These are phyloP conservation scores for Blastomyces parvus DNA, from an alignment of 2,329 filamentous ascomycete genomes.

Conservation along the genomic window DNA sequence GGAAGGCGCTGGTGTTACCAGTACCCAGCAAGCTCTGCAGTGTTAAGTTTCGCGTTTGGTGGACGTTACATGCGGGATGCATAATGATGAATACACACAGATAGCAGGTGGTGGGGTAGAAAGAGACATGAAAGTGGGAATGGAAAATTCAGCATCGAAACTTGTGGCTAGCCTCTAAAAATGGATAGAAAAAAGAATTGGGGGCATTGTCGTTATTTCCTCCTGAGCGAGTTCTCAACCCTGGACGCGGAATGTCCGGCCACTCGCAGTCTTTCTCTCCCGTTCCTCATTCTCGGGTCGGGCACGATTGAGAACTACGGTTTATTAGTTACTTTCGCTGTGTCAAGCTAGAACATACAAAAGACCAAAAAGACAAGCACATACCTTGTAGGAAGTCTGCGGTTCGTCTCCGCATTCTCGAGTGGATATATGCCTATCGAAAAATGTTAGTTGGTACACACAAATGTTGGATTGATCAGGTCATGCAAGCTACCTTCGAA, in stretches of 20 bases:
- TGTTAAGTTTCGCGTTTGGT: neutral
- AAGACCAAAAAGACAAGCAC: neutral
- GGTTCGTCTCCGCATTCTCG: constrained; percentile 92
- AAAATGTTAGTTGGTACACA: constrained; percentile 3
- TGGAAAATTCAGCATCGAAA: neutral
- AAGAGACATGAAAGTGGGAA: neutral
- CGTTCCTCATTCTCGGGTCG: constrained; percentile 93
- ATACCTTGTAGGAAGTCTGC: constrained; percentile 95
- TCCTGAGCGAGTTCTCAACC: constrained; percentile 23
- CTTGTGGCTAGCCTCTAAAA: neutral
- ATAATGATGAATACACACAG: neutral
- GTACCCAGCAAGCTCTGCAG: neutral
- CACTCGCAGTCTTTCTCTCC: constrained; percentile 95
- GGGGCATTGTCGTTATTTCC: neutral
- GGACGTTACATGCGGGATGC: neutral
- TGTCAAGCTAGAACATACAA: neutral
- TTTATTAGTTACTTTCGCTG: constrained; percentile 26
- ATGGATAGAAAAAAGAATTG: neutral
- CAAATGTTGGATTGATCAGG: neutral
- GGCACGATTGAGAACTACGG: constrained; percentile 80
- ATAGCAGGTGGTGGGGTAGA: neutral
- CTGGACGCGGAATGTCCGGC: constrained; percentile 73
- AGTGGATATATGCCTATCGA: constrained; percentile 82
- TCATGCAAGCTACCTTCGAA: constrained; percentile 57
- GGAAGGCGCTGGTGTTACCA: neutral